Evolutionary conservation across 2,329 filamentous ascomycete species (phyloP).

Genomic region (Ceratocystis harringtonii): DNA sequence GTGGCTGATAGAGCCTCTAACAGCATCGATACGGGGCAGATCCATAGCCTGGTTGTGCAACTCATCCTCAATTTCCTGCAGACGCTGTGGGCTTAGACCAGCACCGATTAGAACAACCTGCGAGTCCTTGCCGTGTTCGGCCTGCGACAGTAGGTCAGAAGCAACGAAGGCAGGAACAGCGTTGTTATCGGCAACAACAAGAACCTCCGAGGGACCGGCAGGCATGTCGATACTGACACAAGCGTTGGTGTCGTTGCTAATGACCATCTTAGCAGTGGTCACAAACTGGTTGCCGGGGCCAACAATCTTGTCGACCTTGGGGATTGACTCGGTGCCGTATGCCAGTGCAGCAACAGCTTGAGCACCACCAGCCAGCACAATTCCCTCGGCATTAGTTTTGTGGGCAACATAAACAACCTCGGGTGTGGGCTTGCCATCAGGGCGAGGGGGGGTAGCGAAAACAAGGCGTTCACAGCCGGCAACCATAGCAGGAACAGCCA

Average conservation of each 20-base stretch:
- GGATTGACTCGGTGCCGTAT: conserved; percentile 87
- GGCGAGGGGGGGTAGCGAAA: conserved; percentile 74
- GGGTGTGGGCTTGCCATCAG: conserved; percentile 81
- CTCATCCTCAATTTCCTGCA: conserved; percentile 79
- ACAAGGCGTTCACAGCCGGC: conserved; percentile 93
- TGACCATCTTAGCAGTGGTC: conserved; percentile 95
- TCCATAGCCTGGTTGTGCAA: conserved; percentile 75
- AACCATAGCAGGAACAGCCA: conserved; percentile 94
- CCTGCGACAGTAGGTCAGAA: conserved; percentile 85
- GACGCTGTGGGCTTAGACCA: conserved; percentile 54
- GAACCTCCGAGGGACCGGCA: conserved; percentile 85
- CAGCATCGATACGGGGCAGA: conserved; percentile 82
- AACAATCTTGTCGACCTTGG: conserved; percentile 96
- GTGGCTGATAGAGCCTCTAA: conserved; percentile 77
- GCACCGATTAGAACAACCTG: conserved; percentile 87
- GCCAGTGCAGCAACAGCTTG: conserved; percentile 95
- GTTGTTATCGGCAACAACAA: conserved; percentile 82
- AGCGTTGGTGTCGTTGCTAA: conserved; percentile 92
- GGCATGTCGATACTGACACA: conserved; percentile 97
- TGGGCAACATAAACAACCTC: conserved; percentile 96
- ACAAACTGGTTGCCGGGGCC: conserved; percentile 98
- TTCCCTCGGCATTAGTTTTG: conserved; percentile 90
- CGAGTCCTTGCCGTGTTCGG: conserved; percentile 90
- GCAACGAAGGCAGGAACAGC: conserved; percentile 91
- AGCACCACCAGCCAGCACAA: conserved; percentile 87